Evolutionary conservation across 306 rosid species (phyloP).

Genomic region (Glycine tomentella): DNA sequence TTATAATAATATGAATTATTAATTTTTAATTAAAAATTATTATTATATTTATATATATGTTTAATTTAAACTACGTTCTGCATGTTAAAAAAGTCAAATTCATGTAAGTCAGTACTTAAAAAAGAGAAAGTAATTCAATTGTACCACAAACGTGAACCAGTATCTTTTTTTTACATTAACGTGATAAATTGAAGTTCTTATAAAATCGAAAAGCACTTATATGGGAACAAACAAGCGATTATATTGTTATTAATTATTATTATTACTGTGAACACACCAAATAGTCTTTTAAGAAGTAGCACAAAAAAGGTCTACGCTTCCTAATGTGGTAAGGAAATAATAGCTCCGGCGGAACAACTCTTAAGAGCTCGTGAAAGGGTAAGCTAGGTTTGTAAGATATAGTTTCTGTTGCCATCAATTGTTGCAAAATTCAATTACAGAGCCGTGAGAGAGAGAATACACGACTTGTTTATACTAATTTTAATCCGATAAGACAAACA

Average conservation of each 20-base stretch:
- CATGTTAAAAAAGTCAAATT: background rate
- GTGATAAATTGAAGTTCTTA: background rate
- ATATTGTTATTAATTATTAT: background rate
- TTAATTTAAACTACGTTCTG: background rate
- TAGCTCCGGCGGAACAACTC: conserved; percentile 24
- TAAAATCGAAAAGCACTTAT: background rate
- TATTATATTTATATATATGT: background rate
- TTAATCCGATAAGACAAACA: background rate
- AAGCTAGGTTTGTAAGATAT: background rate
- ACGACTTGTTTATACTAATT: background rate
- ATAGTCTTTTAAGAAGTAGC: background rate
- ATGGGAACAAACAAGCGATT: background rate
- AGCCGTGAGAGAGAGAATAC: background rate
- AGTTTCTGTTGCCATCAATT: conserved; percentile 23
- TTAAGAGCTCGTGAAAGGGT: conserved; percentile 56
- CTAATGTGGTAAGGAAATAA: background rate
- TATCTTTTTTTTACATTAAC: too few relatives aligned
- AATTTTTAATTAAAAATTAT: background rate
- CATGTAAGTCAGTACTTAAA: background rate
- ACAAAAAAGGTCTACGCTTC: background rate
- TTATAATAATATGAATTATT: background rate
- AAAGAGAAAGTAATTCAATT: background rate
- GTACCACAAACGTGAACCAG: too few relatives aligned
- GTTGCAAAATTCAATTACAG: conserved; percentile 1
- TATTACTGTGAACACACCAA: background rate